phyloP scores from a whole-genome alignment of 805 yeast species.

The Pichia sporocuriosa region DNA sequence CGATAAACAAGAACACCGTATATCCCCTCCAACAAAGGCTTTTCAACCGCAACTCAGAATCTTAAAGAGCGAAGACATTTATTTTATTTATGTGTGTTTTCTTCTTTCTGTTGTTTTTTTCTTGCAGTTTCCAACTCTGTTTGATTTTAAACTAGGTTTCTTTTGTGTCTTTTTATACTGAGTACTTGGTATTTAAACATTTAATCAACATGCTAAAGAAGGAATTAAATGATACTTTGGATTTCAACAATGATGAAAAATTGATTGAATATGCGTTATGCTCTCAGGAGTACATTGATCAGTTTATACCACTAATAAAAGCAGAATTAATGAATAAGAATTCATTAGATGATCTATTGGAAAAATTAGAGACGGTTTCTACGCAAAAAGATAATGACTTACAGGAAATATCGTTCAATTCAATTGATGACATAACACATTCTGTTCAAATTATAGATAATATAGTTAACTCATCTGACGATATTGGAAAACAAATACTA shows the following conservation, averaged over 20 bases:
- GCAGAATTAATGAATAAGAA: slow-evolving; percentile 48
- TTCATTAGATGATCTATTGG: slow-evolving; percentile 50
- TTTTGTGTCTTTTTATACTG: background rate
- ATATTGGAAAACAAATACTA: slow-evolving; percentile 47
- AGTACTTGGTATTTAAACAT: background rate
- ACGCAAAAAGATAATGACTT: slow-evolving; percentile 55
- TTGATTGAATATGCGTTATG: slow-evolving; percentile 34
- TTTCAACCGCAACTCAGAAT: no score
- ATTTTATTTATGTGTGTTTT: no score
- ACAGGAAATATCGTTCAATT: slow-evolving; percentile 51
- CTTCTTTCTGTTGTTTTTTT: no score
- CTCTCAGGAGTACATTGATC: slow-evolving; percentile 70
- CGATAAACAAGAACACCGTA: no score
- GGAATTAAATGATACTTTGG: background rate
- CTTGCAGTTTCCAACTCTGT: no score
- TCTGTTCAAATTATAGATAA: slow-evolving; percentile 59
- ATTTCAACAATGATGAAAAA: slow-evolving; percentile 1
- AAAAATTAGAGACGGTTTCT: slow-evolving; percentile 50
- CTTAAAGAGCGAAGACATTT: no score
- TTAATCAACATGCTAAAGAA: background rate
- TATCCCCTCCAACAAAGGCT: no score
- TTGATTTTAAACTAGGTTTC: background rate
- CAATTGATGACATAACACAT: slow-evolving; percentile 46
- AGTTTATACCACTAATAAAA: slow-evolving; percentile 68
- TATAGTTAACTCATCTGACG: slow-evolving; percentile 52